Conservation (phyloP, 2,329 filamentous ascomycete species). For the Leptodontidium sp. region DNA sequence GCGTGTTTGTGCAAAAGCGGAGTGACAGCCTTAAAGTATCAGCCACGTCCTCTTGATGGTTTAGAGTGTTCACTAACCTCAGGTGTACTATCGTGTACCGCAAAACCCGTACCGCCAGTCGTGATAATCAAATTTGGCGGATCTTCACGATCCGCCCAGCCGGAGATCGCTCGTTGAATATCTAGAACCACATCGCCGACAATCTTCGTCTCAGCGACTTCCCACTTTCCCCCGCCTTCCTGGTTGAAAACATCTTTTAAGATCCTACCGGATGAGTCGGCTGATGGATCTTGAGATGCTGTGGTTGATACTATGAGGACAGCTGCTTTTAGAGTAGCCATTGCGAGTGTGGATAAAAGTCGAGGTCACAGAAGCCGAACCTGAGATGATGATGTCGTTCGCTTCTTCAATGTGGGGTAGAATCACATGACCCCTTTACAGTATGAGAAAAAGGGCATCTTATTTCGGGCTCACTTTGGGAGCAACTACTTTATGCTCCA, state of each 20-base stretch:
- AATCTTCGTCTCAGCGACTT: slow-evolving; percentile 72
- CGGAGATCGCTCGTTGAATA: slow-evolving; percentile 77
- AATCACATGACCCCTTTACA: neutral
- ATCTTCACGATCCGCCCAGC: slow-evolving; percentile 75
- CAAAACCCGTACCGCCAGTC: slow-evolving; percentile 94
- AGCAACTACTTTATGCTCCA: too few relatives aligned
- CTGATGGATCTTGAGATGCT: slow-evolving; percentile 78
- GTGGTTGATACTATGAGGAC: slow-evolving; percentile 93
- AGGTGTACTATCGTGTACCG: slow-evolving; percentile 83
- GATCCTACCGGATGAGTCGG: slow-evolving; percentile 75
- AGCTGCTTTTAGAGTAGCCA: slow-evolving; percentile 68
- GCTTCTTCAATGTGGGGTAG: neutral
- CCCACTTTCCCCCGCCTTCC: slow-evolving; percentile 76
- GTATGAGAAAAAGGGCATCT: too few relatives aligned
- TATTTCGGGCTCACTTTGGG: too few relatives aligned
- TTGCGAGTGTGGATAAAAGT: slow-evolving; percentile 44
- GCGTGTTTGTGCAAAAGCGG: slow-evolving; percentile 85
- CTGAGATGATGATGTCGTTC: neutral
- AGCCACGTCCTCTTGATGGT: slow-evolving; percentile 20
- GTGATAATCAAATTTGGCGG: slow-evolving; percentile 81
- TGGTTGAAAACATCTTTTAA: slow-evolving; percentile 74
- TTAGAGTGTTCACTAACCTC: slow-evolving; percentile 65
- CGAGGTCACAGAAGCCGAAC: neutral
- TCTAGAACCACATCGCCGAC: slow-evolving; percentile 78
- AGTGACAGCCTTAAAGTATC: slow-evolving; percentile 69